Percentiles rank a stretch among this genome's conserved stretches.
These are phyloP conservation scores for Ophiostoma fasciatum DNA, from an alignment of 2,329 filamentous ascomycete genomes.

Conservation along the genomic window DNA sequence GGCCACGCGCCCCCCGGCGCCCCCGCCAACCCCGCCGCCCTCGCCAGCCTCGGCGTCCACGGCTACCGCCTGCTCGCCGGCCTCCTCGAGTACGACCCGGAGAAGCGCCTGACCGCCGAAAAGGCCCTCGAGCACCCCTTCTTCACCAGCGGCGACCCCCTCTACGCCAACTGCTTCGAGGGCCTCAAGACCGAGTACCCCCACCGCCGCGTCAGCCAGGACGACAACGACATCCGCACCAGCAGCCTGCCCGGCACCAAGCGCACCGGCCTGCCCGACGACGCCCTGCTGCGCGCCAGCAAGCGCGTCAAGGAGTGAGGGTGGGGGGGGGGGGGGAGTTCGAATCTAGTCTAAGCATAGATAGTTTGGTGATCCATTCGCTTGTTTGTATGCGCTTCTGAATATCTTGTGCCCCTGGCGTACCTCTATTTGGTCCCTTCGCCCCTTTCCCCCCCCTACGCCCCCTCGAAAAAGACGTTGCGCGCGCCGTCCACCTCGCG, in stretches of 20 bases:
- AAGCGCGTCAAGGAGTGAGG: conserved; percentile 45
- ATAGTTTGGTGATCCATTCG: no score
- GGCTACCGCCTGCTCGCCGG: conserved; percentile 71
- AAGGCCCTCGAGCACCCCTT: conserved; percentile 84
- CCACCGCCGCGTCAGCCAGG: conserved; percentile 74
- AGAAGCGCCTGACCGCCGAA: conserved; percentile 73
- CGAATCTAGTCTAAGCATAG: no score
- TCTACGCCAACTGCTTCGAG: conserved; percentile 79
- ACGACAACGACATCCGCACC: conserved; percentile 91
- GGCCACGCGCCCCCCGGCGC: conserved; percentile 31
- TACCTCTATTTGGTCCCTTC: background rate
- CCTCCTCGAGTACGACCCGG: conserved; percentile 84
- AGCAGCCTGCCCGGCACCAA: conserved; percentile 84
- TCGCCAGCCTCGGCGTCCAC: conserved; percentile 54
- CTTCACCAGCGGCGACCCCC: conserved; percentile 59
- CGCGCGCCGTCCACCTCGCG: conserved; percentile 24
- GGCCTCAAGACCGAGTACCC: conserved; percentile 82
- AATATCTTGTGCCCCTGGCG: background rate
- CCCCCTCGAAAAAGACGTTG: conserved; percentile 14
- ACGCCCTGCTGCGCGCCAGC: conserved; percentile 47
- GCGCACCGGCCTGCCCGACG: conserved; percentile 71
- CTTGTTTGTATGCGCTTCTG: no score
- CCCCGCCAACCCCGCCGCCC: conserved; percentile 19
- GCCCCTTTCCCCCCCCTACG: conserved; percentile 10
- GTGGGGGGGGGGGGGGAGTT: no score